Conservation (phyloP, 2,329 filamentous ascomycete genomes). For the Neocucurbitaria cava region DNA sequence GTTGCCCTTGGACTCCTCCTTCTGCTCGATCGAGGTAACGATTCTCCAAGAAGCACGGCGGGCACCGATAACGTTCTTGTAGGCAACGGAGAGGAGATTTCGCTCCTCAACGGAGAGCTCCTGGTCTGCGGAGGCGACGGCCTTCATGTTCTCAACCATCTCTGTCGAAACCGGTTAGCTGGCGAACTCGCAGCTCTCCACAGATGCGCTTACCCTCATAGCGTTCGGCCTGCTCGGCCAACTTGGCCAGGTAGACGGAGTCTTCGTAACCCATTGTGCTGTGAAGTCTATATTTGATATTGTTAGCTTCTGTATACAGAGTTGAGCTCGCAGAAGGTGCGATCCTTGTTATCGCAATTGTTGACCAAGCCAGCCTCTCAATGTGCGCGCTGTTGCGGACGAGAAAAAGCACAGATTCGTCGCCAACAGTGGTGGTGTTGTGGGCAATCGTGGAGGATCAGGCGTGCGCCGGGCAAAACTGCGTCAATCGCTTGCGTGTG, state of each 20-base stretch:
- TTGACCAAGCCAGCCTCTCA: slow-evolving; percentile 25
- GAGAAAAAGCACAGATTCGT: slow-evolving; percentile 10
- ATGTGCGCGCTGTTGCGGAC: slow-evolving; percentile 19
- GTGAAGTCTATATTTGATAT: slow-evolving; percentile 29
- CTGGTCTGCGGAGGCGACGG: slow-evolving; percentile 81
- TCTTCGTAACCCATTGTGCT: slow-evolving; percentile 97
- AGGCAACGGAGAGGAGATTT: slow-evolving; percentile 95
- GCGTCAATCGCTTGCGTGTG: slow-evolving; percentile 26
- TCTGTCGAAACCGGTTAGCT: slow-evolving; percentile 62
- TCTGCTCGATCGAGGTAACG: slow-evolving; percentile 98
- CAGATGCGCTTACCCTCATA: slow-evolving; percentile 79
- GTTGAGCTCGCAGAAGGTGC: slow-evolving; percentile 19
- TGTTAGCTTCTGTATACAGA: slow-evolving; percentile 32
- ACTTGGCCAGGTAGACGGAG: slow-evolving; percentile 99
- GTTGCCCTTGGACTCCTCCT: slow-evolving; percentile 99
- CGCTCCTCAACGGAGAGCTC: slow-evolving; percentile 84
- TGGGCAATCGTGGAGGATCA: neutral
- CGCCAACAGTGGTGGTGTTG: neutral
- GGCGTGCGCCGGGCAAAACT: slow-evolving; percentile 13
- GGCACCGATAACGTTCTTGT: slow-evolving; percentile 98
- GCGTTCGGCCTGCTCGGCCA: slow-evolving; percentile 99
- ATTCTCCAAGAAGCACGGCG: slow-evolving; percentile 98
- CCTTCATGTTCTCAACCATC: slow-evolving; percentile 99
- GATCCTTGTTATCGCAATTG: slow-evolving; percentile 16
- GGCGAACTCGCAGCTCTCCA: slow-evolving; percentile 4